These are phyloP conservation scores for Sarocladium oryzae DNA, from an alignment of 2,329 filamentous ascomycete species.

Conservation along the genomic window DNA sequence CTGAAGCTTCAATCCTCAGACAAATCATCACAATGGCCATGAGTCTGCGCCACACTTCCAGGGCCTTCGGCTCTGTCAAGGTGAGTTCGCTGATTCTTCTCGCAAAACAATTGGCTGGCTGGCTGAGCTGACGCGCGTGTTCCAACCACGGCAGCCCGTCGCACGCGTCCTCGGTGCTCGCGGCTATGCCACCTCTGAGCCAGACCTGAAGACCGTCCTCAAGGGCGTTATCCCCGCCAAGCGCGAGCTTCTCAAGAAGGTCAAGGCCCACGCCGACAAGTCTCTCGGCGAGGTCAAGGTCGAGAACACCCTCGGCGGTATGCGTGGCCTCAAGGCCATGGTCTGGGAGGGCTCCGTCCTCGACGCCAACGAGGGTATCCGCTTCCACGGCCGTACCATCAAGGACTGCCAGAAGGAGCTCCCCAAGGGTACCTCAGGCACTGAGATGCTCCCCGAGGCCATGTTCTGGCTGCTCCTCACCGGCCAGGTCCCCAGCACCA, in stretches of 20 bases:
- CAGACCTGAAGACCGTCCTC: slow-evolving; percentile 83
- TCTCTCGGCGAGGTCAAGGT: slow-evolving; percentile 89
- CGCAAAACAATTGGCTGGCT: background rate
- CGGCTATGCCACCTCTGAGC: slow-evolving; percentile 71
- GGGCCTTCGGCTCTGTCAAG: slow-evolving; percentile 57
- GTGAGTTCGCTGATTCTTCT: slow-evolving; percentile 31
- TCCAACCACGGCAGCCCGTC: slow-evolving; percentile 18
- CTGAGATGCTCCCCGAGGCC: slow-evolving; percentile 95
- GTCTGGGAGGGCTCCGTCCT: slow-evolving; percentile 98
- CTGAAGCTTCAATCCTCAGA: too few relatives aligned
- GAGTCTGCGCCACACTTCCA: slow-evolving; percentile 53
- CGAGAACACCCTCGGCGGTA: slow-evolving; percentile 89
- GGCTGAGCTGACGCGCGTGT: too few relatives aligned
- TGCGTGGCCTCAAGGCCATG: slow-evolving; percentile 97
- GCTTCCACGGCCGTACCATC: slow-evolving; percentile 96
- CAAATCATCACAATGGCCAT: slow-evolving; percentile 49
- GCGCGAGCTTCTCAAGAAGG: slow-evolving; percentile 85
- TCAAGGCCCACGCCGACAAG: slow-evolving; percentile 79
- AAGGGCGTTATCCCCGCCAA: slow-evolving; percentile 83
- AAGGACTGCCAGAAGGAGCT: slow-evolving; percentile 94
- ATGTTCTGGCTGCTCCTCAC: slow-evolving; percentile 99
- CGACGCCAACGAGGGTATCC: slow-evolving; percentile 93
- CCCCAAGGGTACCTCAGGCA: slow-evolving; percentile 85
- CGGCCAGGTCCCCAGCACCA: slow-evolving; percentile 77
- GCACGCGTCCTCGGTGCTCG: slow-evolving; percentile 34